Base-by-base conservation (phyloP, 2,329 filamentous ascomycete genomes). In the Emericellopsis cladophorae region DNA sequence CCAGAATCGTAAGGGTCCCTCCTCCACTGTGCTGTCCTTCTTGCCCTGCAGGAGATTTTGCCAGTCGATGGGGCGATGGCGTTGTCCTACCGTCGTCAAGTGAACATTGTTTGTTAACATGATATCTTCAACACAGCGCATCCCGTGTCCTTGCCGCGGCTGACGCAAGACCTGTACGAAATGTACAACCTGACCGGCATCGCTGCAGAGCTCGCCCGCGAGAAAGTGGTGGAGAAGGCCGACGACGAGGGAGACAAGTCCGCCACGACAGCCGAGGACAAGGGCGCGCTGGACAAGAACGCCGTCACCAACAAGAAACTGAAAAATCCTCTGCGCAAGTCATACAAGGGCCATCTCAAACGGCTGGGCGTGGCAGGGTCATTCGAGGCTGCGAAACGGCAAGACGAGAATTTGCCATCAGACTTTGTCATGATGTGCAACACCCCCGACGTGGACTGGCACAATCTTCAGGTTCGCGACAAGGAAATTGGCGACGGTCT, bases 311-410 rank as follows among this genome's bases (percentile, higher is more conserved):
- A 12, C 26, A 29, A 29, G 26, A 29, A 29, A 12, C 26, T 9
- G 26, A 81, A 80, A 65, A 81, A 81, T 52, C 74, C 72, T 47
- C 64, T 81, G 38, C 70, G 77, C 22, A 81, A 81, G 55, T 80
- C 76, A 14, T 81, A 81, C 63, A 81, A 81, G 57, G 76, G 76
- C 40, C 74, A 81, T 48, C 76, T 81, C 55, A 81, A 81, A 63
- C 70, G 68, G 36, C 60, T 81, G 26, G 74, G 74, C 31, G 65
- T 81, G 22, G 70, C 69, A 40, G 77, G 77, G 9, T 71, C 76
- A 44, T 81, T 79, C 49, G 76, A 81, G 49, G 59, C 61, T 14
- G 55, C 58, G 40, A 77, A 76, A 59, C 72, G 74, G 49, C 26
- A 29, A 29, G 72, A 76, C 34, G 59, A 65, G 16, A 62, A 67